phyloP scores from a whole-genome alignment of 345 rosid genomes.

The Hirschfeldia incana region DNA sequence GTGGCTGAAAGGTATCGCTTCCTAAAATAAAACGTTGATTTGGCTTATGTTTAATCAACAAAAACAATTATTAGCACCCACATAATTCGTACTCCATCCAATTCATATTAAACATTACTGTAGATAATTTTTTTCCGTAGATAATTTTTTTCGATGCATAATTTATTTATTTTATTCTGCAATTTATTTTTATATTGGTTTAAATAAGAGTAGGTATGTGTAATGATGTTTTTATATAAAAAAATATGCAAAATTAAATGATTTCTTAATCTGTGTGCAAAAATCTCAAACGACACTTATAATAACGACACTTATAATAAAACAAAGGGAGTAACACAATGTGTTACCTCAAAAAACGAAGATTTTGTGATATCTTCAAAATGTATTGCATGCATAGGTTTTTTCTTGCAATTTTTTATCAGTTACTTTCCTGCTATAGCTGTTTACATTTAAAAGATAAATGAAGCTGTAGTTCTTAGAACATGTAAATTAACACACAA shows the following conservation, averaged over 20 bases:
- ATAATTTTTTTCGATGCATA: too few species aligned
- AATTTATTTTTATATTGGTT: too few species aligned
- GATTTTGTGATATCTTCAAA: background rate
- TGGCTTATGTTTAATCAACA: conserved; percentile 30
- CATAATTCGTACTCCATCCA: too few species aligned
- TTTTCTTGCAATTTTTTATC: background rate
- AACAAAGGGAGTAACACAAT: background rate
- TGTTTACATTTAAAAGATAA: background rate
- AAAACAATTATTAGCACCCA: conserved; percentile 1
- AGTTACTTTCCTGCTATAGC: background rate
- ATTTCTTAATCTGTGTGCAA: too few species aligned
- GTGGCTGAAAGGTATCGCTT: conserved; percentile 29
- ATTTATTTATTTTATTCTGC: too few species aligned
- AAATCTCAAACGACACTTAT: too few species aligned
- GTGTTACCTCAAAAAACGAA: background rate
- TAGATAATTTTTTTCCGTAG: too few species aligned
- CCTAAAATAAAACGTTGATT: background rate
- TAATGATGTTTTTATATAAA: too few species aligned
- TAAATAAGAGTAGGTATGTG: too few species aligned
- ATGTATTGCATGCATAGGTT: background rate
- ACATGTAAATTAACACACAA: background rate
- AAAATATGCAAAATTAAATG: too few species aligned
- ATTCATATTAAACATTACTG: too few species aligned
- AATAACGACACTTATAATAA: too few species aligned
- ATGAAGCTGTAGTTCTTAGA: background rate